Evolutionary conservation across 2,329 filamentous ascomycete genomes (phyloP).

Genomic region (Lasiodiplodia hormozganensis): DNA sequence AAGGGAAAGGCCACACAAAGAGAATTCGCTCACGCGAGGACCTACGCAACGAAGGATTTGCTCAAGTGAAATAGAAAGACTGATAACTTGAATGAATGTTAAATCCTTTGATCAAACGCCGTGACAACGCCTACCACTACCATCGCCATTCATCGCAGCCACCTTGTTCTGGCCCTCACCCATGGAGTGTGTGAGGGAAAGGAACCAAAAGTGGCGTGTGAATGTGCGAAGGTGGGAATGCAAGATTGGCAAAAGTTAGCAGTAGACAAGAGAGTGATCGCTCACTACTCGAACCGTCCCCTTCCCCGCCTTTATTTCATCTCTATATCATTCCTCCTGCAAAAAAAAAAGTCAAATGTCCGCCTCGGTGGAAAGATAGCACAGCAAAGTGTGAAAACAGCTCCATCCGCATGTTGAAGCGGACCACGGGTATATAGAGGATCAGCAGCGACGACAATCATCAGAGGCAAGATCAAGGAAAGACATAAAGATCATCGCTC

Average conservation of each 20-base stretch:
- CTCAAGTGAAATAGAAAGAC: not conserved
- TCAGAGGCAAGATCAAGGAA: not conserved
- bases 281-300: not conserved
- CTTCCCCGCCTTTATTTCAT: not conserved
- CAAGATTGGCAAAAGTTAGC: not conserved
- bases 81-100: too few relatives aligned
- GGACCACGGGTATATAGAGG: slow-evolving; percentile 12
- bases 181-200: not conserved
- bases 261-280: not conserved
- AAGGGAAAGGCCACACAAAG: too few relatives aligned
- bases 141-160: not conserved
- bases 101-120: not conserved
- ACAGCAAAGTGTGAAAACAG: not conserved
- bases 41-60: not conserved
- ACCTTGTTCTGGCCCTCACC: not conserved
- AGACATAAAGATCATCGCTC: not conserved
- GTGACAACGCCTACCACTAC: not conserved
- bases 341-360: not conserved
- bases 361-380: not conserved
- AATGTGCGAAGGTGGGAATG: not conserved
- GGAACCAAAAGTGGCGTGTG: not conserved
- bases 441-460: not conserved
- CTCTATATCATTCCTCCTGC: not conserved
- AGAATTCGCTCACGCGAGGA: too few relatives aligned
- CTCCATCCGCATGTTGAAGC: slow-evolving; percentile 24